These are phyloP conservation scores for Colletotrichum sp. DNA, from an alignment of 2,329 filamentous ascomycete genomes.

Conservation along the genomic window DNA sequence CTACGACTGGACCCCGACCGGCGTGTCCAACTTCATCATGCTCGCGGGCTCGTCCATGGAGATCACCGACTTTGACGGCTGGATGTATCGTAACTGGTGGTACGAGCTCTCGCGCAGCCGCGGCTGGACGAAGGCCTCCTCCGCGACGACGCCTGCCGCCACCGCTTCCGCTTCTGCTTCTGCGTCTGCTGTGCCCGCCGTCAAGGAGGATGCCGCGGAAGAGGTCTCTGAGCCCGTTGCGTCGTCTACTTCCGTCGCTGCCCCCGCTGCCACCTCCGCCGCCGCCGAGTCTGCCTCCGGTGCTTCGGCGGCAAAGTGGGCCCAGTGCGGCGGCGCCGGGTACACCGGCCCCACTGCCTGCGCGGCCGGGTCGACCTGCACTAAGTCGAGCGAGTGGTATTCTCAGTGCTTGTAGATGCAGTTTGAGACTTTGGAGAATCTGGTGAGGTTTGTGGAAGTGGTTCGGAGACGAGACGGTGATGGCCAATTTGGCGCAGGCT, in stretches of 20 bases:
- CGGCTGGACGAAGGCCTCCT: slow-evolving; percentile 23
- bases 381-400: slow-evolving; percentile 43
- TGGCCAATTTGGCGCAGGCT: background rate
- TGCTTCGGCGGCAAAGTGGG: slow-evolving; percentile 31
- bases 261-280: background rate
- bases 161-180: background rate
- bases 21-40: slow-evolving; percentile 49
- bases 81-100: slow-evolving; percentile 55
- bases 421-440: background rate
- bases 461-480: background rate
- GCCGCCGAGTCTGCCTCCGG: background rate
- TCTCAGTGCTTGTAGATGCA: slow-evolving; percentile 41
- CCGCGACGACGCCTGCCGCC: background rate
- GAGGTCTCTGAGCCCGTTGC: background rate
- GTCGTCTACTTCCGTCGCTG: background rate
- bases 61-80: slow-evolving; percentile 53
- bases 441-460: background rate
- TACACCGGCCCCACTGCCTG: slow-evolving; percentile 41
- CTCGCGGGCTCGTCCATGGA: slow-evolving; percentile 43
- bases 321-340: slow-evolving; percentile 40
- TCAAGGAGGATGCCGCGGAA: background rate
- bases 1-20: slow-evolving; percentile 44
- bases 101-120: slow-evolving; percentile 33
- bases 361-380: slow-evolving; percentile 38
- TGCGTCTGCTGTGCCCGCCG: background rate